Evolutionary conservation across 2,329 filamentous ascomycete genomes (phyloP).

Genomic region (Nemania diffusa): DNA sequence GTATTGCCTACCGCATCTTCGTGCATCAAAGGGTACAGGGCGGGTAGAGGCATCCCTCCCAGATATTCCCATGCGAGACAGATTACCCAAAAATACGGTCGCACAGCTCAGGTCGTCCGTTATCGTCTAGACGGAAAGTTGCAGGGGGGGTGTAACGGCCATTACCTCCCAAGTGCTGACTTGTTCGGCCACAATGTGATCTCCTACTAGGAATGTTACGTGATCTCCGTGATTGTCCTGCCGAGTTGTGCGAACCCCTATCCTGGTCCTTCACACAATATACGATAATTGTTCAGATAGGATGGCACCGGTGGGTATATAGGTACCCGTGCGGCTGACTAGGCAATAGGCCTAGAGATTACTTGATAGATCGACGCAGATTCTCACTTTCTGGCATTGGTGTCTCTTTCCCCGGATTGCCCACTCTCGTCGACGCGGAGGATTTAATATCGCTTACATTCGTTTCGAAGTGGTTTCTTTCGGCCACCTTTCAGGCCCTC

Average conservation of each 20-base stretch:
- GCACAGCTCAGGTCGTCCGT: constrained; percentile 37
- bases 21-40: constrained; percentile 36
- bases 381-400: constrained; percentile 30
- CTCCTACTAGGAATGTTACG: constrained; percentile 37
- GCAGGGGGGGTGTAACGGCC: constrained; percentile 46
- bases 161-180: constrained; percentile 38
- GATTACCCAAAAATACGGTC: constrained; percentile 25
- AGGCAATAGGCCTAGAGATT: constrained; percentile 37
- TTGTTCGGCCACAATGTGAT: constrained; percentile 35
- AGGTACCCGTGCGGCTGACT: constrained; percentile 42
- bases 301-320: constrained; percentile 36
- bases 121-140: constrained; percentile 48
- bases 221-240: constrained; percentile 31
- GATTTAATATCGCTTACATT: constrained; percentile 38
- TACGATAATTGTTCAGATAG: constrained; percentile 33
- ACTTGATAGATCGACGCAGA: constrained; percentile 33
- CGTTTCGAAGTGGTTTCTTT: constrained; percentile 37
- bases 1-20: constrained; percentile 33
- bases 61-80: constrained; percentile 45
- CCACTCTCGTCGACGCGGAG: constrained; percentile 32
- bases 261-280: constrained; percentile 33
- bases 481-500: constrained; percentile 23
- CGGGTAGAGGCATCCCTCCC: constrained; percentile 43
- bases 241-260: constrained; percentile 42
- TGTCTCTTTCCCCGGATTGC: constrained; percentile 32